Base-by-base conservation (phyloP, 768 basidiomycete genomes). In the Tulasnella sp. region DNA sequence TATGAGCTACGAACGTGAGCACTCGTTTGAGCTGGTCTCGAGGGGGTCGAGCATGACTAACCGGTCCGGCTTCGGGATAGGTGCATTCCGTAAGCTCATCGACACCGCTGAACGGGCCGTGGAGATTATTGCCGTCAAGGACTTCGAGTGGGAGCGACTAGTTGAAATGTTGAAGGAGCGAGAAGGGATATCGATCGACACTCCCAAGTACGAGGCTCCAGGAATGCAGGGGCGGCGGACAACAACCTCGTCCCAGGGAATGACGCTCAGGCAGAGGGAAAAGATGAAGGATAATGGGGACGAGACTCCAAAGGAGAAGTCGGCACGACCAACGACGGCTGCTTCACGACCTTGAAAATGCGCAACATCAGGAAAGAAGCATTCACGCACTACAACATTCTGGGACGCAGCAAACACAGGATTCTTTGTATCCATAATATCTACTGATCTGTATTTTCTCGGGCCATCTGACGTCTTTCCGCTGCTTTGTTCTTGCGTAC, bases 1-100 rank as follows among this genome's bases (percentile, higher is more conserved):
- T 76, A 76, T 86, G 19, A 83, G 81, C 41, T 79, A 86, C 22
- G 84, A 86, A 77, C 71, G 74, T 69, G 66, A 63, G 69, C 32
- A 11, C 16, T 4, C 7, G 52, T 59, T 32, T 59, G 26, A 59
- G 32, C 52, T 0, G 1, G 40, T 14, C 16, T 9, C 64, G 44
- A 47, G 44, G 14, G 44, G 14, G n/a, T n/a, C n/a, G n/a, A n/a
- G n/a, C n/a, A n/a, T 47, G 14, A 47, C 44, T 22, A 47, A 47
- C n/a, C n/a, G n/a, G n/a, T n/a, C 5, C 52, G 32, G 32, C 26
- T 59, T 35, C 12, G 22, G 14, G n/a, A 16, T 19, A 70, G 69
- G 69, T 26, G 71, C 74, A 8, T 72, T 74, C 71, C 74, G 73
- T 40, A 72, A 63, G 34, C 72, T 74, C 44, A 66, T 74, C 37